Conservation (phyloP, 1,139 yeast genomes). For the Scheffersomyces segobiensis region DNA sequence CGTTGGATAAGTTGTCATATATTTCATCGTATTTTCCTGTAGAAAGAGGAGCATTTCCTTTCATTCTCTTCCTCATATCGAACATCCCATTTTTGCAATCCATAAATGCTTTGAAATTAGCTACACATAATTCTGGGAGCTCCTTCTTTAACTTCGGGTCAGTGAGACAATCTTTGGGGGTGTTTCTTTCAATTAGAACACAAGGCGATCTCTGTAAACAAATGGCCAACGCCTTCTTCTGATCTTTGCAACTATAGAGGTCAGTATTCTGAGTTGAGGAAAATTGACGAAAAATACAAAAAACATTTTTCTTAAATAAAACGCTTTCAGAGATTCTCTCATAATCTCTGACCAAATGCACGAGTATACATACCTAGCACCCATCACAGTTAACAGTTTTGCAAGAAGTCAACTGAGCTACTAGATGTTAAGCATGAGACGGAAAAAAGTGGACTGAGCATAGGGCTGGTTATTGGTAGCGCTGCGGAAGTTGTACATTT, state of each 20-base stretch:
- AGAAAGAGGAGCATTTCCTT: conserved; percentile 91
- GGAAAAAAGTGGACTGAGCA: neutral
- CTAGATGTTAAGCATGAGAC: neutral
- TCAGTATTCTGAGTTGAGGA: conserved; percentile 8
- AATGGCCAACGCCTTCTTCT: conserved; percentile 87
- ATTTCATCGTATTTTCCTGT: conserved; percentile 92
- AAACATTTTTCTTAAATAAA: neutral
- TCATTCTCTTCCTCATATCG: conserved; percentile 88
- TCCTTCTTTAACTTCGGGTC: conserved; percentile 74
- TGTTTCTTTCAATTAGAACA: conserved; percentile 84
- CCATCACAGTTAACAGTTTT: neutral
- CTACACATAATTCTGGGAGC: conserved; percentile 85
- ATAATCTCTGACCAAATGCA: neutral
- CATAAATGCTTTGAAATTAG: conserved; percentile 80
- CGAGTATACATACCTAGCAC: neutral
- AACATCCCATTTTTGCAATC: conserved; percentile 85
- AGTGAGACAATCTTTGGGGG: conserved; percentile 85
- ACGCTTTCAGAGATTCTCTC: neutral
- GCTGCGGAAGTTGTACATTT: neutral
- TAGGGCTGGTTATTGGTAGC: neutral
- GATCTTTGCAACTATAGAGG: conserved; percentile 77
- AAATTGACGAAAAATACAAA: neutral
- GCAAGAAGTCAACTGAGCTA: neutral
- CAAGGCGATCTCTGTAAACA: conserved; percentile 96
- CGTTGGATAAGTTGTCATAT: conserved; percentile 72